These are phyloP conservation scores for Aspergillus sclerotiicarbonarius DNA, from an alignment of 495 filamentous ascomycete species.

Conservation along the genomic window DNA sequence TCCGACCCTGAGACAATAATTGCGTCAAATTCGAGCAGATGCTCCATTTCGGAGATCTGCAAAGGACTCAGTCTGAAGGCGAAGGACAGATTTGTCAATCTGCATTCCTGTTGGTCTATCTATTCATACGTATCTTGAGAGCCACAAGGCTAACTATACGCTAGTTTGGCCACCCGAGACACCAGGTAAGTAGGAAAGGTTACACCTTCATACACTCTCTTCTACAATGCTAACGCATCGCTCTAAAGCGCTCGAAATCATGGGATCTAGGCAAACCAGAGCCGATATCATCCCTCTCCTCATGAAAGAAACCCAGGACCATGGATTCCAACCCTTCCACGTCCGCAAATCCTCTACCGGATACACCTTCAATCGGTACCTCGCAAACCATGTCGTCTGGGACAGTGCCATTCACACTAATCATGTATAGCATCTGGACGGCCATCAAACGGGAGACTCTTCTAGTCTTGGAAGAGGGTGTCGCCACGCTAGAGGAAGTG, in stretches of 20 bases:
- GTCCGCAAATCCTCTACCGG: slow-evolving; percentile 33
- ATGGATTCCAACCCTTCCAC: slow-evolving; percentile 40
- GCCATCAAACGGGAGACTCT: slow-evolving; percentile 42
- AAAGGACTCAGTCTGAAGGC: slow-evolving; percentile 27
- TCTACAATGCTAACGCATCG: not conserved
- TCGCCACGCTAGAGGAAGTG: slow-evolving; percentile 33
- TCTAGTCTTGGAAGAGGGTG: slow-evolving; percentile 29
- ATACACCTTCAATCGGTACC: slow-evolving; percentile 41
- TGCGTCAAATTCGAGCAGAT: slow-evolving; percentile 43
- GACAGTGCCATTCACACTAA: not conserved
- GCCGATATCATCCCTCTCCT: slow-evolving; percentile 25
- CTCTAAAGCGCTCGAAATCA: slow-evolving; percentile 36
- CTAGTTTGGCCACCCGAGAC: slow-evolving; percentile 44
- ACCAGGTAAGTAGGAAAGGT: slow-evolving; percentile 18
- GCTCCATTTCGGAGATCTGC: slow-evolving; percentile 33
- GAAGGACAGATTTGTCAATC: slow-evolving; percentile 26
- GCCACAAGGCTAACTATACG: not conserved
- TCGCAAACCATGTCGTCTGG: not conserved
- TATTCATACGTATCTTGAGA: not conserved
- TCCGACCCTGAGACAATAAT: slow-evolving; percentile 29
- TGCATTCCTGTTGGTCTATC: slow-evolving; percentile 35
- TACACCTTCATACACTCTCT: not conserved
- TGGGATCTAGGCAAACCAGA: slow-evolving; percentile 34
- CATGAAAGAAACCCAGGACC: slow-evolving; percentile 23
- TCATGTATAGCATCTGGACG: slow-evolving; percentile 34